These are phyloP conservation scores for Oldenlandia corymbosa DNA, from an alignment of 257 asterid genomes.

Conservation along the genomic window DNA sequence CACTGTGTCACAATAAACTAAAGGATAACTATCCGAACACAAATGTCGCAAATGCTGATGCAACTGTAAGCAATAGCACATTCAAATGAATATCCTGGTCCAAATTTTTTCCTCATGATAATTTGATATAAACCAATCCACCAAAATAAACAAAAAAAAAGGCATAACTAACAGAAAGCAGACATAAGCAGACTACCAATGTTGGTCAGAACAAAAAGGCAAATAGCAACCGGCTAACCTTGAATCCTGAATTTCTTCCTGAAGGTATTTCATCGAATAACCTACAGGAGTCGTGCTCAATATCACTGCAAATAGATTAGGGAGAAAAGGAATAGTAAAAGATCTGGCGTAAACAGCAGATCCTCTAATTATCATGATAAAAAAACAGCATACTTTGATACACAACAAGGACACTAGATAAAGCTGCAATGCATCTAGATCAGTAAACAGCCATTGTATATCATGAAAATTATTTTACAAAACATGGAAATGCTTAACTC, in stretches of 20 bases:
- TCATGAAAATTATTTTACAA: background rate
- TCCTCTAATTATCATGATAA: background rate
- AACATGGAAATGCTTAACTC: background rate
- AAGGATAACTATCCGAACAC: background rate
- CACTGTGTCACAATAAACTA: too few species aligned
- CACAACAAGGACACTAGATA: background rate
- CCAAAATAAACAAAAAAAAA: background rate
- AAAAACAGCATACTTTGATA: background rate
- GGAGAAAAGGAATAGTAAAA: slow-evolving; percentile 5
- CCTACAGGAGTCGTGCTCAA: slow-evolving; percentile 68
- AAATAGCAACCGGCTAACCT: slow-evolving; percentile 42
- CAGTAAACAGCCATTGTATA: background rate
- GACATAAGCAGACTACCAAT: background rate
- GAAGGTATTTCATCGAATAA: slow-evolving; percentile 79
- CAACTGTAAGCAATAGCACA: too few species aligned
- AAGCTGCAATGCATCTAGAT: background rate
- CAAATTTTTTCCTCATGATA: background rate
- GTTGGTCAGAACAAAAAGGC: background rate
- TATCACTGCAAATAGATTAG: slow-evolving; percentile 48
- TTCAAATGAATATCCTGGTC: too few species aligned
- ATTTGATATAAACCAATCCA: background rate
- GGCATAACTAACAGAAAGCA: background rate
- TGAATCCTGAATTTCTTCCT: slow-evolving; percentile 77
- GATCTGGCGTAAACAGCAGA: background rate
- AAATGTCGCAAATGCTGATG: too few species aligned